phyloP scores from a whole-genome alignment of 2,329 filamentous ascomycete species.

The Albifimbria verrucaria region DNA sequence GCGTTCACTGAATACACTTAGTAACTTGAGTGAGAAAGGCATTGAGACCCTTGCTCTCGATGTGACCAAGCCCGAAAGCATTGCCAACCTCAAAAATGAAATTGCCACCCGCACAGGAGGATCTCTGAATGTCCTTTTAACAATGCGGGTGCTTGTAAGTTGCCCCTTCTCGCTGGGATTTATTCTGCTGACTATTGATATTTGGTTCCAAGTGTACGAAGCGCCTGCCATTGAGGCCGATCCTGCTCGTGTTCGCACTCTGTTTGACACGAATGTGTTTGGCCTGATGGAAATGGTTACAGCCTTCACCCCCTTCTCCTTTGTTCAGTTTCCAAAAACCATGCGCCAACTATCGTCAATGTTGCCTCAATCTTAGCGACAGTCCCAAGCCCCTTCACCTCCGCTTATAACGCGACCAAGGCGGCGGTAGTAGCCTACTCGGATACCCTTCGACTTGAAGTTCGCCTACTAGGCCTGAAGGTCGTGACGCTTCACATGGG shows the following conservation, averaged over 20 bases:
- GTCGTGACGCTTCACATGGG: conserved; percentile 9
- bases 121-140: conserved; percentile 11
- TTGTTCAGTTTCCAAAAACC: background rate
- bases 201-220: background rate
- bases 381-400: background rate
- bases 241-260: conserved; percentile 1
- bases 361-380: conserved; percentile 4
- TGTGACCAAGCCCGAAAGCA: conserved; percentile 10
- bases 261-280: conserved; percentile 13
- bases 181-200: background rate
- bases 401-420: conserved; percentile 10
- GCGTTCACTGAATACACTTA: conserved; percentile 7
- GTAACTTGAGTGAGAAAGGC: conserved; percentile 4
- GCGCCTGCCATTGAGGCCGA: conserved; percentile 2
- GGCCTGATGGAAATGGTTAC: conserved; percentile 10
- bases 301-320: conserved; percentile 11
- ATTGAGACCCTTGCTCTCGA: conserved; percentile 10
- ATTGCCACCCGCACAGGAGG: conserved; percentile 7
- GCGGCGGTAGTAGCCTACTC: conserved; percentile 8
- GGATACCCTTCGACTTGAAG: conserved; percentile 10
- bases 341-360: background rate
- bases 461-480: background rate
- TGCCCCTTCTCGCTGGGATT: background rate
- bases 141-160: conserved; percentile 11
- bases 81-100: conserved; percentile 6